Base-by-base conservation (phyloP, 2,329 filamentous ascomycete genomes). In the Keithomyces neogunnii region DNA sequence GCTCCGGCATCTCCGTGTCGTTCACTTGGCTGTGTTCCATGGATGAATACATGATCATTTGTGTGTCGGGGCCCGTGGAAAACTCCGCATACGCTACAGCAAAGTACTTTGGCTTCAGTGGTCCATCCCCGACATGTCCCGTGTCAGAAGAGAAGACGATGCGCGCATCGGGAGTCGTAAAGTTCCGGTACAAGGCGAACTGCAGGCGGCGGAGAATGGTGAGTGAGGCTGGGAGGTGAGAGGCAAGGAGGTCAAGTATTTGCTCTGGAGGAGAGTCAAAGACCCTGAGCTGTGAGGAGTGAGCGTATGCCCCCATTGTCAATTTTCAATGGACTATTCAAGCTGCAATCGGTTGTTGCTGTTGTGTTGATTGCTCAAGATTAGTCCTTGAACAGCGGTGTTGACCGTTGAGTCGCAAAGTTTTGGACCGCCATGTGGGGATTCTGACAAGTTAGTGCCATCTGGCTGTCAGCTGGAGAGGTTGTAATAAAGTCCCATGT, bases 141-240 rank as follows among this genome's bases (percentile, higher is more conserved):
- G 47, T 45, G 2, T 57, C 55, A 1, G 64, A 65, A 10, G 64
- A 66, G 44, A 72, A 63, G 13, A 81, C 57, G 6, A 77, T 66
- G 51, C 61, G 77, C 5, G 67, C 71, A 57, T 64, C 68, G 57
- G 65, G 66, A 36, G 65, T 76, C 28, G 71, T 71, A 33, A 70
- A 71, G 31, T 65, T 64, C 0, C 66, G 62, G 38, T 69, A 65
- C n/a, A 62, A 69, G 28, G 74, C 69, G 62, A 81, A 84, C 54
- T 86, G 80, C 4, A 86, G 68, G 2, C 84, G 75, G n/a, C 85
- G 77, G 45, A 82, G 70, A 4, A 88, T 66, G 5, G 80, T 74
- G 11, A 88, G 68, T 4, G 81, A 80, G 57, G 76, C 67, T 0
- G 84, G 84, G 7, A 85, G 66, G 35, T 78, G 72, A 3, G 64